Percentiles rank a stretch among this genome's conserved stretches.
Evolutionary conservation across 2,329 filamentous ascomycete genomes (phyloP).

Genomic region (Didymella pinodella): DNA sequence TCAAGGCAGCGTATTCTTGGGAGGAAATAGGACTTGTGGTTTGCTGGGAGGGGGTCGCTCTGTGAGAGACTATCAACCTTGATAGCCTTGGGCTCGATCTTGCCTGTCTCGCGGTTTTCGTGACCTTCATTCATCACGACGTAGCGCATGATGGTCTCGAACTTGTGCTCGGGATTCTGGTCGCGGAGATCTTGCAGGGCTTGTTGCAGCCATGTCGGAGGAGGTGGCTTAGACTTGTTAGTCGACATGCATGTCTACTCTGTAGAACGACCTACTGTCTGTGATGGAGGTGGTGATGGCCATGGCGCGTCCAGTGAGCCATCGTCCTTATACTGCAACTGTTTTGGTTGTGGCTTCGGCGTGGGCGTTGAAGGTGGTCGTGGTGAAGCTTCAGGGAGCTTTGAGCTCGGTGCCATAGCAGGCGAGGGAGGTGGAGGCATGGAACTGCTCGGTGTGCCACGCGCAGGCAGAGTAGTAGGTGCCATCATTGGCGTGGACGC

Average conservation of each 20-base stretch:
- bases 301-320: slow-evolving; percentile 72
- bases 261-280: slow-evolving; percentile 64
- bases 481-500: slow-evolving; percentile 56
- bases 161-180: slow-evolving; percentile 79
- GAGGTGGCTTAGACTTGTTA: slow-evolving; percentile 70
- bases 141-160: slow-evolving; percentile 92
- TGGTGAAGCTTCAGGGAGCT: slow-evolving; percentile 43
- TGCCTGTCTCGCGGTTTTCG: slow-evolving; percentile 63
- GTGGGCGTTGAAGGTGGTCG: slow-evolving; percentile 50
- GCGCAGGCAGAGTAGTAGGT: slow-evolving; percentile 57
- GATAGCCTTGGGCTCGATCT: slow-evolving; percentile 58
- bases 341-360: slow-evolving; percentile 40
- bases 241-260: slow-evolving; percentile 7
- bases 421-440: slow-evolving; percentile 65
- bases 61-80: slow-evolving; percentile 57
- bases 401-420: slow-evolving; percentile 49
- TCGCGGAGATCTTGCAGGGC: slow-evolving; percentile 76
- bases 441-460: slow-evolving; percentile 60
- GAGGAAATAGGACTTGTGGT: slow-evolving; percentile 81
- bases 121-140: slow-evolving; percentile 72
- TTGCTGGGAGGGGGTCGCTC: slow-evolving; percentile 64
- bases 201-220: slow-evolving; percentile 82
- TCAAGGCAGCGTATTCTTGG: slow-evolving; percentile 91
- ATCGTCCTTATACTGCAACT: slow-evolving; percentile 49
- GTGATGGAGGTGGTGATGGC: slow-evolving; percentile 65